These are phyloP conservation scores for Coffea eugenioides DNA, from an alignment of 257 asterid genomes.

Conservation along the genomic window DNA sequence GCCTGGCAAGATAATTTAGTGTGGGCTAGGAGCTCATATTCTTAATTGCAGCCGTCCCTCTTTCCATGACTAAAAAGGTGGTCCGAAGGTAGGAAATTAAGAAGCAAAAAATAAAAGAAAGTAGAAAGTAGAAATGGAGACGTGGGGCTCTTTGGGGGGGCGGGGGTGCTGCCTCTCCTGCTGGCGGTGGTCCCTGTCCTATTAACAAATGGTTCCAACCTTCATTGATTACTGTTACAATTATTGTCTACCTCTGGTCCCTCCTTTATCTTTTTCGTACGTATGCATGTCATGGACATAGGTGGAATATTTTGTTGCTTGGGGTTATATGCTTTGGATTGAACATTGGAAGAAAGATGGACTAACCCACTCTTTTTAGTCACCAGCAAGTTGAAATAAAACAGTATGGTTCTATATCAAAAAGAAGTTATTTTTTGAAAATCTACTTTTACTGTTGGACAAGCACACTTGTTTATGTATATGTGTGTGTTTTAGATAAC, in stretches of 20 bases:
- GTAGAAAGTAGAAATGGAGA: not conserved
- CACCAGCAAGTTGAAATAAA: not conserved
- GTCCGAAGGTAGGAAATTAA: conserved; percentile 12
- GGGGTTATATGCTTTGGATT: not conserved
- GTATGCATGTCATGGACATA: not conserved
- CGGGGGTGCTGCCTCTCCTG: not conserved
- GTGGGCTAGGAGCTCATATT: conserved; percentile 29
- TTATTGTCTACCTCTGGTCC: conserved; percentile 19
- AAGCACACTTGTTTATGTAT: not conserved
- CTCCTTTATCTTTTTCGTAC: conserved; percentile 4
- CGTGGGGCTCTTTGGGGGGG: not conserved
- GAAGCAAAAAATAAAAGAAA: no score
- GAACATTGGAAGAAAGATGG: not conserved
- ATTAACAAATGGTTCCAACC: conserved; percentile 28
- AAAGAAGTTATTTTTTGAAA: not conserved
- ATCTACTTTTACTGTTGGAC: not conserved
- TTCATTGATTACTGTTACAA: conserved; percentile 36
- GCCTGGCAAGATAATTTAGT: conserved; percentile 37
- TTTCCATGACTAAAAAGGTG: conserved; percentile 9
- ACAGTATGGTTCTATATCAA: not conserved
- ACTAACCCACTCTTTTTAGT: not conserved
- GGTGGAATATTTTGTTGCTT: not conserved
- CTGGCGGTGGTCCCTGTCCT: conserved; percentile 15
- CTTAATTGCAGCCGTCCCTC: conserved; percentile 3
- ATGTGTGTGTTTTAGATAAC: not conserved